Conservation (phyloP, 768 basidiomycete species). For the Floccularia luteovirens region DNA sequence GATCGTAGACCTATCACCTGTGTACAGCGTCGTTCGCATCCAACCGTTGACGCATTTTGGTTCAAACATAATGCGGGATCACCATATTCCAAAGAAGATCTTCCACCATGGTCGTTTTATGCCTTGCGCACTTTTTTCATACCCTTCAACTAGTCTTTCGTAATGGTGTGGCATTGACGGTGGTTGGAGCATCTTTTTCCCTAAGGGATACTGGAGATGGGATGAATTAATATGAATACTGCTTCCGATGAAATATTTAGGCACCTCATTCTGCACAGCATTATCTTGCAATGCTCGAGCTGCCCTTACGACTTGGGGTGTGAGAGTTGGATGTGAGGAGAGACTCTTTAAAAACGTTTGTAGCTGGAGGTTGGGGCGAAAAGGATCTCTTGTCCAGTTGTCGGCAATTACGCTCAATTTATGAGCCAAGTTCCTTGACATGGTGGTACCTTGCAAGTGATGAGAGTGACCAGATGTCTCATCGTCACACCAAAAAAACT, state of each 20-base stretch:
- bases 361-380: conserved; percentile 72
- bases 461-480: neutral
- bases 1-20: too few species aligned
- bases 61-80: conserved; percentile 9
- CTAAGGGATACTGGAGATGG: conserved; percentile 52
- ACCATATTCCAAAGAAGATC: conserved; percentile 73
- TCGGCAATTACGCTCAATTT: conserved; percentile 49
- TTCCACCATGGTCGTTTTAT: conserved; percentile 82
- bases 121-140: conserved; percentile 70
- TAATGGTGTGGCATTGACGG: conserved; percentile 71
- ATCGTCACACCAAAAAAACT: neutral
- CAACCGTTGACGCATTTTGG: too few species aligned
- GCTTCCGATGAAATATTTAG: too few species aligned
- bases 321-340: conserved; percentile 61
- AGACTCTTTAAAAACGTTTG: conserved; percentile 57
- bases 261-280: conserved; percentile 52
- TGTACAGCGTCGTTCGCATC: too few species aligned
- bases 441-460: conserved; percentile 9
- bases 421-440: conserved; percentile 29
- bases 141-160: conserved; percentile 62
- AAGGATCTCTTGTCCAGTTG: conserved; percentile 65
- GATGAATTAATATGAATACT: conserved; percentile 6
- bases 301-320: conserved; percentile 51
- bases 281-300: conserved; percentile 48
- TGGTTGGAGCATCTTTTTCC: conserved; percentile 56